Conservation (phyloP, 805 yeast species). For the Teunomyces lycoperdinae region DNA sequence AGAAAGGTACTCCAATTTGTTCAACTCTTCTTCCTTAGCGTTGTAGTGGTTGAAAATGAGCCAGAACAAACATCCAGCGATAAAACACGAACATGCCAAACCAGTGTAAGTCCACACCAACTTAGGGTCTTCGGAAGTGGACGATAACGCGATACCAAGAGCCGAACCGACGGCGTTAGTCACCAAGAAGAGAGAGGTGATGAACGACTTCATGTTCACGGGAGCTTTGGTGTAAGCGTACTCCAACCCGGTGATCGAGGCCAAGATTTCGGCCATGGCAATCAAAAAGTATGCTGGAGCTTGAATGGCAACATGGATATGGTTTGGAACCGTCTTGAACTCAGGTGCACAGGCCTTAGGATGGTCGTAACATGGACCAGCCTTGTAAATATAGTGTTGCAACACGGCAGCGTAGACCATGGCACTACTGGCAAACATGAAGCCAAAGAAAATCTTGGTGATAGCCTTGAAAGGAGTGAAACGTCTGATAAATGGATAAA, state of each 20-base stretch:
- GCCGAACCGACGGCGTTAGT: conserved; percentile 76
- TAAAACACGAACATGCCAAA: conserved; percentile 55
- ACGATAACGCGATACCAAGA: conserved; percentile 65
- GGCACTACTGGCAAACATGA: conserved; percentile 58
- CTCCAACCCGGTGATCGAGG: conserved; percentile 77
- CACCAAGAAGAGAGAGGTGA: conserved; percentile 61
- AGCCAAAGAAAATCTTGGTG: conserved; percentile 68
- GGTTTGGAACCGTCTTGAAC: conserved; percentile 41
- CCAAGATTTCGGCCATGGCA: conserved; percentile 73
- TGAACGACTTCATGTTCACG: conserved; percentile 57
- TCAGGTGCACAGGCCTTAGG: conserved; percentile 52
- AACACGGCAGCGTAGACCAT: conserved; percentile 75
- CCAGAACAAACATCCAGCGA: conserved; percentile 64
- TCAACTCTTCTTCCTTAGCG: conserved; percentile 53
- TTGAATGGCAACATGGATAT: conserved; percentile 66
- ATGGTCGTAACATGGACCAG: conserved; percentile 69
- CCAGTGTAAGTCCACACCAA: conserved; percentile 67
- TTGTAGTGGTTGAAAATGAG: conserved; percentile 53
- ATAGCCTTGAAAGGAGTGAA: conserved; percentile 61
- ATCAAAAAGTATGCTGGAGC: conserved; percentile 66
- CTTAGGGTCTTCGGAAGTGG: conserved; percentile 66
- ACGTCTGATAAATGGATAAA: conserved; percentile 45
- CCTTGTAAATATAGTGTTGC: conserved; percentile 62
- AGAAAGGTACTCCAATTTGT: conserved; percentile 41
- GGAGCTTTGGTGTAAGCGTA: conserved; percentile 88